A percentile compares a stretch with the other conserved stretches of the same genome.
Evolutionary conservation across 495 filamentous ascomycete species (phyloP).

Genomic region (Hypoxylon fuscum): DNA sequence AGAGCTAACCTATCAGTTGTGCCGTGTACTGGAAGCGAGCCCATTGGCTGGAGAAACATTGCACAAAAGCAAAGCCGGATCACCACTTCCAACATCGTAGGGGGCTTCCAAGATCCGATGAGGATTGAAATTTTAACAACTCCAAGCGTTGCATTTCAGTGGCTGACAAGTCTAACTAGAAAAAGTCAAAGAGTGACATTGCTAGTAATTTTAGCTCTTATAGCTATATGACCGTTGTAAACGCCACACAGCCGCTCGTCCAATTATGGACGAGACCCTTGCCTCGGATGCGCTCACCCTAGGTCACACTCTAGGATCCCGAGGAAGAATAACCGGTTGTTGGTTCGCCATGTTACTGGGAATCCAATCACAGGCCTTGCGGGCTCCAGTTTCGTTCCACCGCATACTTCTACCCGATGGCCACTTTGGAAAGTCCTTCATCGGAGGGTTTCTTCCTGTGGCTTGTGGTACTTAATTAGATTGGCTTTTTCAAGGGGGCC

Average conservation of each 20-base stretch:
- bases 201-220: neutral
- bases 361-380: too few species aligned
- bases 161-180: neutral
- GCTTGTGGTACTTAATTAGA: too few species aligned
- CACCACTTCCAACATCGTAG: neutral
- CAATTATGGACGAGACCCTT: neutral
- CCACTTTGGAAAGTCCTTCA: too few species aligned
- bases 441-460: too few species aligned
- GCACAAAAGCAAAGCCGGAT: neutral
- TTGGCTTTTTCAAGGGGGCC: neutral
- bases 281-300: neutral
- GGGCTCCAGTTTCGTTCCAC: too few species aligned
- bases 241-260: neutral
- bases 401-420: too few species aligned
- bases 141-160: neutral
- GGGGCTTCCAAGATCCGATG: too few species aligned
- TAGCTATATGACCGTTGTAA: neutral
- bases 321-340: neutral
- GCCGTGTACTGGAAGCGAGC: neutral
- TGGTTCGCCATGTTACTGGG: neutral
- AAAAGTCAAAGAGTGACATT: neutral
- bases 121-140: too few species aligned
- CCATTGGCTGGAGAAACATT: neutral
- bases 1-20: neutral
- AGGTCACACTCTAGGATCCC: too few species aligned